Evolutionary conservation across 2,329 filamentous ascomycete species (phyloP), one percentile per base, ranked within the genome.

Genomic region (Boeremia exigua): DNA sequence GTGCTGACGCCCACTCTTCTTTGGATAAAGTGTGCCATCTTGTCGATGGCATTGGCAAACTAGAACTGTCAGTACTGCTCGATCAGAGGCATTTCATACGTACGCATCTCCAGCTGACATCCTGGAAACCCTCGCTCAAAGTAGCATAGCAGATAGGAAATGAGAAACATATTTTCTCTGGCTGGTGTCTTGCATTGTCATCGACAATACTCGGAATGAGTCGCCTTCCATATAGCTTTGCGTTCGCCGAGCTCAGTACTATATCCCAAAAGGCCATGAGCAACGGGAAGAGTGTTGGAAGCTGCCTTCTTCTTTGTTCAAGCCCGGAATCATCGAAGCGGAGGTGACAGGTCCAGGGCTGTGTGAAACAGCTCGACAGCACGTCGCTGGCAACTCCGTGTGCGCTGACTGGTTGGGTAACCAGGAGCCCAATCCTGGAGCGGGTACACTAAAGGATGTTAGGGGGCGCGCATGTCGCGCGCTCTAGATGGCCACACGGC

Each of bases 171-270:
- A 63, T 30, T 15, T 56, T 54, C 3, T 63, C 56, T 19, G 69
- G 67, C 15, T 69, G 58, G 5, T 57, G 44, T 33, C 34, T 53
- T 9, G 67, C 32, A 56, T 74, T 50, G 77, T 82, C 71, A 78
- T 82, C 73, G 56, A 78, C 44, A 67, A 75, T 45, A 12, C 52
- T 48, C 5, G 67, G 67, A 32, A 70, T 51, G 3, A 70, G 54
- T 29, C 67, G 58, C 45, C 60, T 66, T 14, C 67, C 66, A 50
- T 65, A 63, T 8, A 48, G 55, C n/a, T 51, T 50, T 23, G 60
- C 49, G n/a, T 51, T 42, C 9, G 57, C 36, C 25, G 61, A 47
- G 34, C 57, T 64, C 61, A 71, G 57, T 19, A 71, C 69, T 15
- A 66, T 71, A 37, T 65, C 42, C 69, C 69, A 71, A 54, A 63